Percentiles rank a stretch among this genome's conserved stretches.
These are phyloP conservation scores for Dendrobium officinale DNA, from an alignment of 106 monocot genomes.

Conservation along the genomic window DNA sequence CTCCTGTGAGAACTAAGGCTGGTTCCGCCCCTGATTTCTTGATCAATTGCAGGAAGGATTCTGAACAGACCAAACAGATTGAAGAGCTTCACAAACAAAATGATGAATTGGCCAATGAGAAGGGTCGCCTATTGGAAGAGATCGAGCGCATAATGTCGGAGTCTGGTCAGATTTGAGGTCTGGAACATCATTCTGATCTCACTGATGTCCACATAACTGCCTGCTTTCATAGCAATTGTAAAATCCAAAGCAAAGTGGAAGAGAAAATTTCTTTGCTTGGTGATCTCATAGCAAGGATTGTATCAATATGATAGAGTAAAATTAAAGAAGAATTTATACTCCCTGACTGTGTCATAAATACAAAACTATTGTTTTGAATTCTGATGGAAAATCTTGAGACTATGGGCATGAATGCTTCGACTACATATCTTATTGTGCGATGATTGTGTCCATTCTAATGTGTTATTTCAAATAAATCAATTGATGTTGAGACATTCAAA, in stretches of 20 bases:
- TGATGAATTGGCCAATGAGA: conserved; percentile 33
- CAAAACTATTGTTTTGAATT: too few species aligned
- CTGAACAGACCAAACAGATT: conserved; percentile 50
- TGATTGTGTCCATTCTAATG: too few species aligned
- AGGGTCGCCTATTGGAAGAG: conserved; percentile 40
- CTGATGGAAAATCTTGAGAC: too few species aligned
- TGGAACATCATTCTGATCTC: background rate
- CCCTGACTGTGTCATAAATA: too few species aligned
- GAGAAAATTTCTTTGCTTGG: too few species aligned
- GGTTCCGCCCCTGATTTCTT: background rate
- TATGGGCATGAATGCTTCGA: too few species aligned
- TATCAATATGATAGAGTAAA: background rate
- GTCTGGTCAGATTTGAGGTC: conserved; percentile 15
- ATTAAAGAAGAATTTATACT: too few species aligned
- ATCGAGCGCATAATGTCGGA: conserved; percentile 48
- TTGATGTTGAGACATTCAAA: too few species aligned
- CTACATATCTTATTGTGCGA: too few species aligned
- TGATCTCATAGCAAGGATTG: background rate
- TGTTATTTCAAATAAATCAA: too few species aligned
- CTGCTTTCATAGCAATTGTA: background rate
- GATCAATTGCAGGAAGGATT: conserved; percentile 42
- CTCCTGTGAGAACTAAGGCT: too few species aligned
- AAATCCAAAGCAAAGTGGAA: too few species aligned
- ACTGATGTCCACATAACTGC: background rate
- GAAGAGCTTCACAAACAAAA: conserved; percentile 53